These are phyloP conservation scores for Diaporthe capsici DNA, from an alignment of 2,329 filamentous ascomycete species.

Conservation along the genomic window DNA sequence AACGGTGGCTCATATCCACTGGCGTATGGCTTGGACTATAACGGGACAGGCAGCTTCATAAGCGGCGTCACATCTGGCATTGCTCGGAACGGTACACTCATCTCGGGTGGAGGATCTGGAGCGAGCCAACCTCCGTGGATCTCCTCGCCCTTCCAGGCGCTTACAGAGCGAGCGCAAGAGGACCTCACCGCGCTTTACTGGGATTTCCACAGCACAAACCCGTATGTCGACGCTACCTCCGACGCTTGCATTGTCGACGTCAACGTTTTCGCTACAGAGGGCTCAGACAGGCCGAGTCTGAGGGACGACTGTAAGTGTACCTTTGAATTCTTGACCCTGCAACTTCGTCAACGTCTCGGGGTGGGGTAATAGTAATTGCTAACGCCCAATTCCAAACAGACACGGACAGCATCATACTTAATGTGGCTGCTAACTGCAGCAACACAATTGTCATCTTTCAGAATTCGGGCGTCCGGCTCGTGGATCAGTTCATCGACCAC, in stretches of 20 bases:
- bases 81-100: conserved; percentile 60
- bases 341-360: background rate
- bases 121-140: conserved; percentile 61
- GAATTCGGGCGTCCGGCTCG: conserved; percentile 71
- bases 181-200: conserved; percentile 68
- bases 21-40: conserved; percentile 49
- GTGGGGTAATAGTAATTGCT: background rate
- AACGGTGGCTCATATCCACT: conserved; percentile 57
- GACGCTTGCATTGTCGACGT: conserved; percentile 78
- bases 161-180: conserved; percentile 62
- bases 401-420: conserved; percentile 68
- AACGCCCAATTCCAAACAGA: conserved; percentile 44
- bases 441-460: conserved; percentile 77
- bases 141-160: conserved; percentile 64
- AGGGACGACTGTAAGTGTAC: conserved; percentile 67
- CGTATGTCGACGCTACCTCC: conserved; percentile 60
- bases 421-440: conserved; percentile 70
- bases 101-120: conserved; percentile 61
- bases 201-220: conserved; percentile 64
- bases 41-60: conserved; percentile 47
- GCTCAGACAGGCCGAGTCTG: conserved; percentile 72
- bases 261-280: conserved; percentile 80
- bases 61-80: conserved; percentile 45
- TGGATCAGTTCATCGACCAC: conserved; percentile 74
- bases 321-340: background rate